Base-by-base conservation (phyloP, 345 rosid genomes). In the Iberis pinnata region DNA sequence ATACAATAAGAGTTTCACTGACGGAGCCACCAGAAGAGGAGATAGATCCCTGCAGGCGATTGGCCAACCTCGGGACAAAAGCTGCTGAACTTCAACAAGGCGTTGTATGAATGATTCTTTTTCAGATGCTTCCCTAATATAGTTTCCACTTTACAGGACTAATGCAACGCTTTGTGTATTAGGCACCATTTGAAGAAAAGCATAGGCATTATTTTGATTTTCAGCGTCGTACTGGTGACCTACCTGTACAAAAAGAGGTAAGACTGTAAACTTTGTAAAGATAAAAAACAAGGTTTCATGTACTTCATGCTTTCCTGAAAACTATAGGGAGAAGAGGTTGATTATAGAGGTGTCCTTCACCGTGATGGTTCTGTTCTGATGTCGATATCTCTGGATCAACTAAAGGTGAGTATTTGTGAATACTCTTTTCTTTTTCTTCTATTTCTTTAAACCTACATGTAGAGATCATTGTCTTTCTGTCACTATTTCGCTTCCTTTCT, bases 171-270 rank as follows among this genome's bases (percentile, higher is more conserved):
- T 56, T 63, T 56, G 48, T 56, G 48, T 50, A 18, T 18, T 49
- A 92, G 98, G 86, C 82, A 51, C 96, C 98, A 56, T 92, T 92
- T 70, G 93, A 84, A 76, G 98, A 92, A 73, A 92, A 88, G 61
- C 88, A 88, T 74, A 81, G 96, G 54, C 93, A 33, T 67, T 86
- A 89, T 65, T 89, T 89, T 72, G 95, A 83, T 71, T 89, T 86
- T 64, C 84, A 81, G 69, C 82, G 82, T 32, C 73, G 95, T 31
- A 72, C 95, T 14, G 98, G 95, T 70, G 84, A 85, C 73, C 70
- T 92, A 70, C 98, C 96, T 39, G 53, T 54, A 29, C 98, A 92
- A 49, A 92, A 85, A 72, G 96, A 92, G 96, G 98, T 84, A 53
- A 53, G 75, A 24, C 45, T 29, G 19, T 49, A 43, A 26, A 57